A percentile compares a stretch with the other conserved stretches of the same genome.
Evolutionary conservation across 805 yeast species (phyloP).

Genomic region (Limtongia smithiae): DNA sequence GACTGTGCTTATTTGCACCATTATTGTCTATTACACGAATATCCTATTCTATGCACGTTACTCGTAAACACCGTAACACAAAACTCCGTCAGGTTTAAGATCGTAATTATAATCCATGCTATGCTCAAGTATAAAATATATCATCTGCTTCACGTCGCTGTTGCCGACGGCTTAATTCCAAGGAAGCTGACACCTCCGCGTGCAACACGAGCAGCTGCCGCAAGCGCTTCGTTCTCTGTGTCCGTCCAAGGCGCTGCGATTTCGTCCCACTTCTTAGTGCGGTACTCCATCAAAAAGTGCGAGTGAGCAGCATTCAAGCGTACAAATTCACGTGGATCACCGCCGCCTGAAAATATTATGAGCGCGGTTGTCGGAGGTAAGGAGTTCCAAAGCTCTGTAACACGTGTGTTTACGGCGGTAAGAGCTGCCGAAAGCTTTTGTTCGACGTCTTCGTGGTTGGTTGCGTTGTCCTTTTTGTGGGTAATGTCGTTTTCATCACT

Average conservation of each 20-base stretch:
- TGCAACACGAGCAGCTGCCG: conserved; percentile 49
- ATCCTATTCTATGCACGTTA: no score
- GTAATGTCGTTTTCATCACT: no score
- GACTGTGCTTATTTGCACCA: no score
- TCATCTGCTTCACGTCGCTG: no score
- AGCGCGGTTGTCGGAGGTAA: conserved; percentile 60
- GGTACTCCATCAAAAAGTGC: conserved; percentile 44
- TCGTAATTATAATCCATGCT: no score
- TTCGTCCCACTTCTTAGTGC: conserved; percentile 44
- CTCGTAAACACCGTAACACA: no score
- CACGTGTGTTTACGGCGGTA: conserved; percentile 42
- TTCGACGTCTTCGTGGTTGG: no score
- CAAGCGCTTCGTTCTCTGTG: conserved; percentile 48
- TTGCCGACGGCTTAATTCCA: conserved; percentile 41
- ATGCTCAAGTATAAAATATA: no score
- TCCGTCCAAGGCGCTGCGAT: conserved; percentile 52
- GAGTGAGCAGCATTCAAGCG: conserved; percentile 12
- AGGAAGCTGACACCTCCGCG: conserved; percentile 60
- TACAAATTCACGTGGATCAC: conserved; percentile 49
- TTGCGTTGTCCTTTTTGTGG: no score
- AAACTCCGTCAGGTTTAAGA: no score
- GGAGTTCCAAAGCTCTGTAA: conserved; percentile 48
- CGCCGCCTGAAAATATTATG: conserved; percentile 59
- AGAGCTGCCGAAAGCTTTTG: conserved; percentile 32
- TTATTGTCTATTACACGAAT: no score